Evolutionary conservation across 2,329 filamentous ascomycete genomes (phyloP), one percentile per base, ranked within the genome.

Genomic region (Fusarium brevicatenulatum): DNA sequence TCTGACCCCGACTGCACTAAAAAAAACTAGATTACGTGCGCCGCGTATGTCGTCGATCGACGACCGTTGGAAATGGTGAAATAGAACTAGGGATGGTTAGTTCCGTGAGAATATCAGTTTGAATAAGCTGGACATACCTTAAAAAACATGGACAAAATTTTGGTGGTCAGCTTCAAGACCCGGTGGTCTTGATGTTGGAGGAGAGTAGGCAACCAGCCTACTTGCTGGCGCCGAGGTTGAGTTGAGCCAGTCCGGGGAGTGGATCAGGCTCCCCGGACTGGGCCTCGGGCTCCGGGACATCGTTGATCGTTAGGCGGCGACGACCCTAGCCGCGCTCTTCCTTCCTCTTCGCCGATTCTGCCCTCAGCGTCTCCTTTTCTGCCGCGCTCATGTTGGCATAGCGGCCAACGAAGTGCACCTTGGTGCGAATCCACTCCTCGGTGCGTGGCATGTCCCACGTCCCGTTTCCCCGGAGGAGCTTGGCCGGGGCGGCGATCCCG

Each of bases 401-500:
- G n/a, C 39, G 18, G 49, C 23, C 49, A 9, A 56, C 30, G 40
- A 25, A 21, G 12, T 34, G 21, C 28, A 46, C 40, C 54, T 56
- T 56, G 28, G 28, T 46, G 11, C 28, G n/a, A 40, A 56, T 56
- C 21, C 21, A 56, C 19, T 32, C 28, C 30, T 56, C 13, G 18
- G 54, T 46, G 32, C 77, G 75, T 0, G 84, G 83, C 32, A 84
- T 76, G 60, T 86, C 75, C 63, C 84, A 88, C n/a, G 84, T 77
- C 0, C 86, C 87, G 9, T 84, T 71, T 1, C 71, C 67, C 32
- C 83, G 78, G 50, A 75, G 80, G 23, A 85, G 70, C 3, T 68
- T 66, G 16, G 68, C 65, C 5, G 74, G 59, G 1, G 79, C 76
- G 1, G 72, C 16, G 4, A 83, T 73, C 0, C 82, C 84, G 60